Conservation (phyloP, 1,284 basidiomycete species). For the Macrocystidia cucumis region DNA sequence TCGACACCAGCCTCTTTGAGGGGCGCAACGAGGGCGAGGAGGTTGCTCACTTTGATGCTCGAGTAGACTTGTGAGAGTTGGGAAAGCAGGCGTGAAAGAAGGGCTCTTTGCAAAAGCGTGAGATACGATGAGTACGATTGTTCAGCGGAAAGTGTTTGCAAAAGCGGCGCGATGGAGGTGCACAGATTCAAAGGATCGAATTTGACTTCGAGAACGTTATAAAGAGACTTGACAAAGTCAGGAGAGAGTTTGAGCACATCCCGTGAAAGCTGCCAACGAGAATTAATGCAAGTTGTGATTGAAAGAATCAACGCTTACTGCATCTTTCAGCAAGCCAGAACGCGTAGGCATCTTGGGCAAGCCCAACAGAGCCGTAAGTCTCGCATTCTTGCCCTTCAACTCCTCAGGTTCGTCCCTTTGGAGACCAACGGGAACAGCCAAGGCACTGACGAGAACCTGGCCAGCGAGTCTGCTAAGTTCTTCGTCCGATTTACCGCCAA, state of each 20-base stretch:
- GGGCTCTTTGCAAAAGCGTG: slow-evolving; percentile 85
- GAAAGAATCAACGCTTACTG: slow-evolving; percentile 41
- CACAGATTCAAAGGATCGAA: slow-evolving; percentile 95
- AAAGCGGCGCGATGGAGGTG: slow-evolving; percentile 75
- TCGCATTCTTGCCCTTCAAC: slow-evolving; percentile 66
- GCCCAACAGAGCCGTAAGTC: slow-evolving; percentile 84
- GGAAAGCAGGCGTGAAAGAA: slow-evolving; percentile 90
- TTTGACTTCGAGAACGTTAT: slow-evolving; percentile 88
- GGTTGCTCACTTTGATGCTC: slow-evolving; percentile 73
- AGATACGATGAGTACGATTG: slow-evolving; percentile 74
- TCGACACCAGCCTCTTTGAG: slow-evolving; percentile 48
- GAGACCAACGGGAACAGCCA: slow-evolving; percentile 87
- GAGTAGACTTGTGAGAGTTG: slow-evolving; percentile 95
- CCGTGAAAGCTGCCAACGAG: slow-evolving; percentile 54
- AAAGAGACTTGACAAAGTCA: slow-evolving; percentile 70
- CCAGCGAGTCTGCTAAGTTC: slow-evolving; percentile 83
- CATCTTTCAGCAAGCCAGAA: slow-evolving; percentile 78
- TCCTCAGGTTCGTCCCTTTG: slow-evolving; percentile 66
- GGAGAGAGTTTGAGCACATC: slow-evolving; percentile 85
- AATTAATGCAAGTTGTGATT: slow-evolving; percentile 3
- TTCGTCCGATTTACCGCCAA: slow-evolving; percentile 66
- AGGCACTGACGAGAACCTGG: slow-evolving; percentile 87
- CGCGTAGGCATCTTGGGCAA: slow-evolving; percentile 85
- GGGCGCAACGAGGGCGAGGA: slow-evolving; percentile 73
- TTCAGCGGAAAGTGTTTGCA: slow-evolving; percentile 55